Conservation (phyloP, 306 rosid species). For the Ceratonia siliqua region DNA sequence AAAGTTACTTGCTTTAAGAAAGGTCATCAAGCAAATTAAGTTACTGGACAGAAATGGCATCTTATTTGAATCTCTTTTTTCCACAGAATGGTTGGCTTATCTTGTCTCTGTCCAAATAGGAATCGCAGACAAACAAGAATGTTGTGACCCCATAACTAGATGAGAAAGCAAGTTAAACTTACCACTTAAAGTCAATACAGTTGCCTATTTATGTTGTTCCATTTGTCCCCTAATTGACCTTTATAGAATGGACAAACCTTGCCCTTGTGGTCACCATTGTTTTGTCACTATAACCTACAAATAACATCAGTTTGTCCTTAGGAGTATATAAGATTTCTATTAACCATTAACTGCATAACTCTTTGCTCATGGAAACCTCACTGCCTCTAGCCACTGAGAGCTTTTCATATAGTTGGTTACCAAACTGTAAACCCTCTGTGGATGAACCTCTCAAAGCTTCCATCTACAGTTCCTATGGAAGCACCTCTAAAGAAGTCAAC, state of each 20-base stretch:
- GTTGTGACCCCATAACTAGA: conserved; percentile 22
- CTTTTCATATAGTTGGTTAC: conserved; percentile 69
- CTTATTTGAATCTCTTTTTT: neutral
- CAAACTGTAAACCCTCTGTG: conserved; percentile 34
- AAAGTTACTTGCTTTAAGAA: neutral
- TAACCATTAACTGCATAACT: conserved; percentile 17
- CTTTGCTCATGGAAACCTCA: conserved; percentile 46
- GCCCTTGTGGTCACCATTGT: conserved; percentile 54
- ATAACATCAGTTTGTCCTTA: conserved; percentile 42
- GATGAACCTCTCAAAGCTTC: conserved; percentile 28
- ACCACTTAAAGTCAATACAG: conserved; percentile 38
- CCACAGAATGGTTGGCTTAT: neutral
- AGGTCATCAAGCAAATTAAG: neutral
- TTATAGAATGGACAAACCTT: conserved; percentile 51
- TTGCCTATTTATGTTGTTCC: conserved; percentile 49
- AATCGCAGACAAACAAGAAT: conserved; percentile 16
- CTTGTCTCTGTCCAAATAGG: neutral
- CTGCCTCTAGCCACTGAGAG: conserved; percentile 65
- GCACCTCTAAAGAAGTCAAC: conserved; percentile 28
- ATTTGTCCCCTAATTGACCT: conserved; percentile 58
- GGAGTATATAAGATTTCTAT: conserved; percentile 27
- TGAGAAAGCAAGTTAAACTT: conserved; percentile 32
- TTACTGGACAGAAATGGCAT: neutral
- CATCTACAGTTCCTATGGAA: conserved; percentile 4
- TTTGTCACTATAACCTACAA: conserved; percentile 47